Percentiles rank a stretch among this genome's conserved stretches.
phyloP scores from a whole-genome alignment of 495 filamentous ascomycete genomes.

The Apiosordaria backusii region DNA sequence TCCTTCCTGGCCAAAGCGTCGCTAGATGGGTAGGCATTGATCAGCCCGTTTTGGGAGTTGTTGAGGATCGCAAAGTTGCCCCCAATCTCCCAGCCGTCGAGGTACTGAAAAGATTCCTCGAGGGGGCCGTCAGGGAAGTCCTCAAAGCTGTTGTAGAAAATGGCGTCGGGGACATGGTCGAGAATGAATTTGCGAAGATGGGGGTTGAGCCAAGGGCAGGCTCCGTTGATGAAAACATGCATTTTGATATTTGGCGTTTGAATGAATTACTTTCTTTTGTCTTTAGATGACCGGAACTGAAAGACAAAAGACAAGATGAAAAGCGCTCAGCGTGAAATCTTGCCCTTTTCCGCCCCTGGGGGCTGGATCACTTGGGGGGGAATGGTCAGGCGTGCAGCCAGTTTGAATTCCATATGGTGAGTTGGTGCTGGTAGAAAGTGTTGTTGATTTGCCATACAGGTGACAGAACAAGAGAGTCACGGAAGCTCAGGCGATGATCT shows the following conservation, averaged over 20 bases:
- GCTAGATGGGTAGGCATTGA: conserved; percentile 30
- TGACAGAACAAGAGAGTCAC: not conserved
- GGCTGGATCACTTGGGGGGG: conserved; percentile 3
- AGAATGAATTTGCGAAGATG: conserved; percentile 23
- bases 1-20: conserved; percentile 28
- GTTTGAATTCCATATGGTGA: not conserved
- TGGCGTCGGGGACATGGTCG: conserved; percentile 18
- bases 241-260: conserved; percentile 7
- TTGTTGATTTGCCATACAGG: not conserved
- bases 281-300: not conserved
- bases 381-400: not conserved
- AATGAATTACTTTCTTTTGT: not conserved
- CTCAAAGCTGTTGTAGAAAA: conserved; percentile 18
- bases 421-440: not conserved
- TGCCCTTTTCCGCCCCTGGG: conserved; percentile 12
- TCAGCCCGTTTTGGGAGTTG: conserved; percentile 14
- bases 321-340: conserved; percentile 7
- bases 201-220: conserved; percentile 22
- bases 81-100: conserved; percentile 23
- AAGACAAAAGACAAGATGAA: not conserved
- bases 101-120: conserved; percentile 19
- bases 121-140: conserved; percentile 17
- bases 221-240: conserved; percentile 20
- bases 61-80: conserved; percentile 24
- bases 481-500: not conserved